A percentile compares a stretch with the other conserved stretches of the same genome.
phyloP scores from a whole-genome alignment of 495 filamentous ascomycete species.

The Hyaloscypha hepaticicola region DNA sequence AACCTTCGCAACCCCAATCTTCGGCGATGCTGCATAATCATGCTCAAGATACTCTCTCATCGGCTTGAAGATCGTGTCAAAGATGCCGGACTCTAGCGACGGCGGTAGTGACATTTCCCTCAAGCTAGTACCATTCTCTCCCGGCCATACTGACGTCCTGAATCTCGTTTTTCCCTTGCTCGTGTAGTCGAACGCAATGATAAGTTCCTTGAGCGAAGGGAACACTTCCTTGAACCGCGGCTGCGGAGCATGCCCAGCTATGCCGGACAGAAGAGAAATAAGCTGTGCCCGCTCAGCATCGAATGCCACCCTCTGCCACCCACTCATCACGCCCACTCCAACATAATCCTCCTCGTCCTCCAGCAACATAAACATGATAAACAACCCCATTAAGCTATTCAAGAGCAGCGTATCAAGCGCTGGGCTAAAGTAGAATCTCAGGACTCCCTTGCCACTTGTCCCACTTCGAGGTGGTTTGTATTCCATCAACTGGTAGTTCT shows the following conservation, averaged over 20 bases:
- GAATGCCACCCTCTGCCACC: conserved; percentile 28
- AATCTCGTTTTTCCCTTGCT: conserved; percentile 28
- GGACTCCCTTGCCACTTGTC: conserved; percentile 21
- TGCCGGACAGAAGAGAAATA: conserved; percentile 26
- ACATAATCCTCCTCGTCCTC: conserved; percentile 25
- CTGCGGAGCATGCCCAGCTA: conserved; percentile 24
- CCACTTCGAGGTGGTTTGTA: conserved; percentile 19
- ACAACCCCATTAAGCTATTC: conserved; percentile 30
- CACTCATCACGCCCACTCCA: conserved; percentile 23
- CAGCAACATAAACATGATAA: conserved; percentile 31
- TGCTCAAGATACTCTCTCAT: conserved; percentile 25
- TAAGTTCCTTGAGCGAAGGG: conserved; percentile 23
- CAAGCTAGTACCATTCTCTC: conserved; percentile 28
- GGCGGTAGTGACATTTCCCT: conserved; percentile 1
- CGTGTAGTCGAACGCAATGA: conserved; percentile 29
- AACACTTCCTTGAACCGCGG: conserved; percentile 29
- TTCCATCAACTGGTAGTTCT: conserved; percentile 25
- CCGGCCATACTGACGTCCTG: conserved; percentile 32
- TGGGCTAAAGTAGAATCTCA: conserved; percentile 29
- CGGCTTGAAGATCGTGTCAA: conserved; percentile 23
- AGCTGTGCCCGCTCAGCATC: conserved; percentile 32
- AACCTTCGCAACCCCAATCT: conserved; percentile 22
- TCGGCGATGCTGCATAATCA: conserved; percentile 23
- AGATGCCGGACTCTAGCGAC: background rate
- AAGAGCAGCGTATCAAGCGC: conserved; percentile 25